Percentiles rank a stretch among this genome's conserved stretches.
phyloP scores from a whole-genome alignment of 2,329 filamentous ascomycete species.

The Trichophyton mentagrophytes region DNA sequence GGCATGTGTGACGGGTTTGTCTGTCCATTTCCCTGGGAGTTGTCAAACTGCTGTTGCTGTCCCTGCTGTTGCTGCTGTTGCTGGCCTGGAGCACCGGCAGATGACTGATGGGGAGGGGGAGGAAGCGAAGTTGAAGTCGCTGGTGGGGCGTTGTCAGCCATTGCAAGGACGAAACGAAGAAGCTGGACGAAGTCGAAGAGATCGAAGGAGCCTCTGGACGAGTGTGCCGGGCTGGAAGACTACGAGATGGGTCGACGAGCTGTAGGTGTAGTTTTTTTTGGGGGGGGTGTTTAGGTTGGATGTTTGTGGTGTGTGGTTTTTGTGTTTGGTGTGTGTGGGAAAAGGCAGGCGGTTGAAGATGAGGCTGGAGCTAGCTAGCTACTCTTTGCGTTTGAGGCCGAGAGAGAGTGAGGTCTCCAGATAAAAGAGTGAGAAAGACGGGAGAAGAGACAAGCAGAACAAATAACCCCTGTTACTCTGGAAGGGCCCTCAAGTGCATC shows the following conservation, averaged over 20 bases:
- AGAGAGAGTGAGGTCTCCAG: conserved; percentile 10
- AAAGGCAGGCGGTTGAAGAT: background rate
- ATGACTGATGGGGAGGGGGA: conserved; percentile 50
- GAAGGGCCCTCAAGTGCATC: background rate
- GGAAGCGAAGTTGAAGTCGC: conserved; percentile 54
- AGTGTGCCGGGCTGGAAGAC: background rate
- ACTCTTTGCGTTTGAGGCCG: conserved; percentile 12
- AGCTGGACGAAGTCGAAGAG: background rate
- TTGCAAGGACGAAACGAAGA: conserved; percentile 30
- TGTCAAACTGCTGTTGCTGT: conserved; percentile 49
- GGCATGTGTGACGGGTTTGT: conserved; percentile 66
- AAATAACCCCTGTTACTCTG: conserved; percentile 3
- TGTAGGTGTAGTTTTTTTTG: background rate
- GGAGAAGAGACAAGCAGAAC: conserved; percentile 4
- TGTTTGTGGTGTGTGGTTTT: background rate
- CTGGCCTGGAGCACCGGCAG: conserved; percentile 55
- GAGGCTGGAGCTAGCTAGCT: conserved; percentile 5
- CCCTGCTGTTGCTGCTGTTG: background rate
- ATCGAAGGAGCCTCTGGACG: background rate
- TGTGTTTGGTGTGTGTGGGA: background rate
- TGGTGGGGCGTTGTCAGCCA: conserved; percentile 65
- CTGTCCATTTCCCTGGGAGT: conserved; percentile 53
- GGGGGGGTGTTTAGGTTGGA: no score
- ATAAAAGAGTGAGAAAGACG: conserved; percentile 2
- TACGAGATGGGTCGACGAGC: background rate